A percentile compares a stretch with the other conserved stretches of the same genome.
phyloP scores from a whole-genome alignment of 2,329 filamentous ascomycete genomes.

The Colletotrichum somersetense region DNA sequence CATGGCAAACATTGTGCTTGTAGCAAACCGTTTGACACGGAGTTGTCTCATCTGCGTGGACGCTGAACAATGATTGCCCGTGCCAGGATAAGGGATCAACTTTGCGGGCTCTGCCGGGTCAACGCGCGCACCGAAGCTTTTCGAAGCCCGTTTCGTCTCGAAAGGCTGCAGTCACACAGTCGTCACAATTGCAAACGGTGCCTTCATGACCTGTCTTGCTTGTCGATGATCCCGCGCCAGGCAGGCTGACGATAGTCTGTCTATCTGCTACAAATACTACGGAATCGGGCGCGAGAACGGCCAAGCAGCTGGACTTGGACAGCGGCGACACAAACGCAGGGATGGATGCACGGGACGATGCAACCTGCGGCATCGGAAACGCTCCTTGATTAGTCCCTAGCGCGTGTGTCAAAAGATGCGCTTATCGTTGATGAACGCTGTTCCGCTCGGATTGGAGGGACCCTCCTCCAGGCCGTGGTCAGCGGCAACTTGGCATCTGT shows the following conservation, averaged over 20 bases:
- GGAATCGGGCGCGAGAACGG: not conserved
- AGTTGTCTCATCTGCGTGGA: no score
- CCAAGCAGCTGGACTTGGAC: not conserved
- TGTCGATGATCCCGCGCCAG: not conserved
- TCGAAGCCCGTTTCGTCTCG: not conserved
- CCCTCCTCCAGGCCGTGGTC: not conserved
- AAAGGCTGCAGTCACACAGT: no score
- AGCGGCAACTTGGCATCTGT: conserved; percentile 1
- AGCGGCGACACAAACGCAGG: not conserved
- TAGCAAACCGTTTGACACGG: not conserved
- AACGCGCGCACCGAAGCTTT: not conserved
- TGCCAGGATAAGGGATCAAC: not conserved
- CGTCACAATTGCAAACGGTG: no score
- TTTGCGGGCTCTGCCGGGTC: not conserved
- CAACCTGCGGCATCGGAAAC: not conserved
- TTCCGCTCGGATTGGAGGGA: not conserved
- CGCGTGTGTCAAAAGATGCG: not conserved
- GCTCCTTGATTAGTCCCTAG: not conserved
- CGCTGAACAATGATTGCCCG: not conserved
- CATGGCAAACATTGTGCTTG: no score
- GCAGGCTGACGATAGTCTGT: not conserved
- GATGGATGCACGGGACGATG: not conserved
- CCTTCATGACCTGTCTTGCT: not conserved
- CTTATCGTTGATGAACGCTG: not conserved
- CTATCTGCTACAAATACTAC: not conserved